A percentile compares a stretch with the other conserved stretches of the same genome.
Evolutionary conservation across 208 protist genomes (phyloP).

Genomic region (Leishmania amazonensis): DNA sequence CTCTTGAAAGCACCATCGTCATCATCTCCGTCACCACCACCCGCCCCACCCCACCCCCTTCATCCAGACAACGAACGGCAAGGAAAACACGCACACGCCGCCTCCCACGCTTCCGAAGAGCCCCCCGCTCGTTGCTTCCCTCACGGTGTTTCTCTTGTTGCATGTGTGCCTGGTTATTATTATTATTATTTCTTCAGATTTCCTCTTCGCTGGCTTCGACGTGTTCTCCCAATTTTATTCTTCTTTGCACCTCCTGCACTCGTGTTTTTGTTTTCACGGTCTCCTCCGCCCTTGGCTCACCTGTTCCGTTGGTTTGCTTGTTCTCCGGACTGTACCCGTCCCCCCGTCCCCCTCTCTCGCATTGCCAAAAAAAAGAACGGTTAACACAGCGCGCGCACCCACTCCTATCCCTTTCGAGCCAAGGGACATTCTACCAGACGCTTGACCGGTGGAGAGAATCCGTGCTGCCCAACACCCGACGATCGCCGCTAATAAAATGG

Average conservation of each 20-base stretch:
- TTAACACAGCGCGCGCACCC: too few relatives aligned
- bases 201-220: neutral
- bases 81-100: too few relatives aligned
- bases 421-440: neutral
- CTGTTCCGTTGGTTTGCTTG: neutral
- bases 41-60: too few relatives aligned
- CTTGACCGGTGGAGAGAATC: too few relatives aligned
- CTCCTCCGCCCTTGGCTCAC: neutral
- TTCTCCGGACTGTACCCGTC: neutral
- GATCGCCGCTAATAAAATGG: neutral
- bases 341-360: neutral
- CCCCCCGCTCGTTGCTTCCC: neutral
- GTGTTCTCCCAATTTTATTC: rapidly evolving
- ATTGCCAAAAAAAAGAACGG: neutral
- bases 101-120: too few relatives aligned
- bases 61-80: too few relatives aligned
- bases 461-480: too few relatives aligned
- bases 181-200: neutral
- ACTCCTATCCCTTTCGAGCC: neutral
- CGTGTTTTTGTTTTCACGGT: neutral
- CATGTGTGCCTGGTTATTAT: too few relatives aligned
- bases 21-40: too few relatives aligned
- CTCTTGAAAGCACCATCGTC: too few relatives aligned
- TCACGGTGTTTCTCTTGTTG: too few relatives aligned
- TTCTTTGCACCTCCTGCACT: neutral